These are phyloP conservation scores for Ochromonadaceae sp. DNA, from an alignment of 352 stramenopile genomes.

Conservation along the genomic window DNA sequence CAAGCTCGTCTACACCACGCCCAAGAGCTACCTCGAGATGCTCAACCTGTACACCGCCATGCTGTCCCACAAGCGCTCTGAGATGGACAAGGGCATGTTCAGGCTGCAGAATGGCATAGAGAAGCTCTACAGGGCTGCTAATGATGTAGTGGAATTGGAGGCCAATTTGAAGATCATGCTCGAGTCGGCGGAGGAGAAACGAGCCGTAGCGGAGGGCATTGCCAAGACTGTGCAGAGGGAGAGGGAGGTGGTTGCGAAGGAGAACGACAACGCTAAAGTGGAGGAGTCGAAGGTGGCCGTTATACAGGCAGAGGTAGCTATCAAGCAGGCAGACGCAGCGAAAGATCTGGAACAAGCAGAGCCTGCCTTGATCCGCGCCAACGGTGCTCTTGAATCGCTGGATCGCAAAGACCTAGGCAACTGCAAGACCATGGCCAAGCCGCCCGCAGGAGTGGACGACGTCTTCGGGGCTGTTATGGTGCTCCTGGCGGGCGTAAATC, in stretches of 20 bases:
- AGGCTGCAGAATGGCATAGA: constrained; percentile 70
- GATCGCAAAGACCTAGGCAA: constrained; percentile 68
- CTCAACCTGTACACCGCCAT: constrained; percentile 59
- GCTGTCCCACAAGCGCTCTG: constrained; percentile 62
- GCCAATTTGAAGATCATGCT: constrained; percentile 76
- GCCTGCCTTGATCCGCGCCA: constrained; percentile 50
- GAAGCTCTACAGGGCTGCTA: constrained; percentile 68
- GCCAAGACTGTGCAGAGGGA: constrained; percentile 69
- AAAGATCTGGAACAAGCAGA: constrained; percentile 53
- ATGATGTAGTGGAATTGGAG: constrained; percentile 71
- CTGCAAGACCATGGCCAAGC: constrained; percentile 77
- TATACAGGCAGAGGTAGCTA: constrained; percentile 74
- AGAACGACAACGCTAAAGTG: constrained; percentile 69
- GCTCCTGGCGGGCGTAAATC: constrained; percentile 71
- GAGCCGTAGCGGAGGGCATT: constrained; percentile 68
- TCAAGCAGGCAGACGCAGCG: constrained; percentile 69
- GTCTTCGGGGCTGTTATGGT: constrained; percentile 69
- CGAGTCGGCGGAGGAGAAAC: constrained; percentile 78
- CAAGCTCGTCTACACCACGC: constrained; percentile 72
- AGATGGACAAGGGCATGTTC: constrained; percentile 61
- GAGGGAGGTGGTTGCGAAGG: constrained; percentile 69
- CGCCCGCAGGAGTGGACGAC: constrained; percentile 60
- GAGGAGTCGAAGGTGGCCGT: constrained; percentile 71
- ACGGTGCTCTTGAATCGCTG: constrained; percentile 66
- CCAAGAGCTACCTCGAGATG: constrained; percentile 76